These are phyloP conservation scores for Fusarium sp. DNA, from an alignment of 2,329 filamentous ascomycete genomes.

Conservation along the genomic window DNA sequence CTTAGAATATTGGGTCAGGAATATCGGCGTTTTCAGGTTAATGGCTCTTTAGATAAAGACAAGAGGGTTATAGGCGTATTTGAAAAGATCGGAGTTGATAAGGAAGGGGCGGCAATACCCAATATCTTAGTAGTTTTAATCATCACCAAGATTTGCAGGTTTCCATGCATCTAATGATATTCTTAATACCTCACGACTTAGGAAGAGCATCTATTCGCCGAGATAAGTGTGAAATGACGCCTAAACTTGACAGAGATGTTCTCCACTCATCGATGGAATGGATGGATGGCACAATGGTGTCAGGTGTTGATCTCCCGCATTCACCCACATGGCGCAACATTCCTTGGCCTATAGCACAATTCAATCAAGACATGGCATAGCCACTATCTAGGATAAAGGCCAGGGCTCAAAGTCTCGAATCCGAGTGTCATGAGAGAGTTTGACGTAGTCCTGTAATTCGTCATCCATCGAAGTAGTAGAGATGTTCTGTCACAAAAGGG, in stretches of 20 bases:
- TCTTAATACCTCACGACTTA: not conserved
- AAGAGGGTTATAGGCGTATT: not conserved
- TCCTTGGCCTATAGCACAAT: not conserved
- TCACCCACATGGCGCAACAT: not conserved
- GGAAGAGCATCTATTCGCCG: not conserved
- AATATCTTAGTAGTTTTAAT: not conserved
- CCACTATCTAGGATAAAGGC: not conserved
- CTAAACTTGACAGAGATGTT: not conserved
- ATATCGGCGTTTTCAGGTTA: not conserved
- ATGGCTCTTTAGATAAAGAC: not conserved
- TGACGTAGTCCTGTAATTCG: not conserved
- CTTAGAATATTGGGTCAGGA: not conserved
- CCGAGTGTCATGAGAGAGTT: not conserved
- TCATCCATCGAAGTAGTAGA: not conserved
- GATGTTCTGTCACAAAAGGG: not conserved
- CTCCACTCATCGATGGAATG: not conserved
- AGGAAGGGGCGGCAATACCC: slow-evolving; percentile 7
- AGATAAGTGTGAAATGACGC: not conserved
- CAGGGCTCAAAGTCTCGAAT: not conserved
- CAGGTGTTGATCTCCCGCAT: not conserved
- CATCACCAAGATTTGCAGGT: not conserved
- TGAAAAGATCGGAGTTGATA: not conserved
- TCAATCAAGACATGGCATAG: not conserved
- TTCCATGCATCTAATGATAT: not conserved
- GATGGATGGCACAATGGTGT: not conserved